Evolutionary conservation across 2,329 filamentous ascomycete genomes (phyloP).

Genomic region (Aspergillus neoniger): DNA sequence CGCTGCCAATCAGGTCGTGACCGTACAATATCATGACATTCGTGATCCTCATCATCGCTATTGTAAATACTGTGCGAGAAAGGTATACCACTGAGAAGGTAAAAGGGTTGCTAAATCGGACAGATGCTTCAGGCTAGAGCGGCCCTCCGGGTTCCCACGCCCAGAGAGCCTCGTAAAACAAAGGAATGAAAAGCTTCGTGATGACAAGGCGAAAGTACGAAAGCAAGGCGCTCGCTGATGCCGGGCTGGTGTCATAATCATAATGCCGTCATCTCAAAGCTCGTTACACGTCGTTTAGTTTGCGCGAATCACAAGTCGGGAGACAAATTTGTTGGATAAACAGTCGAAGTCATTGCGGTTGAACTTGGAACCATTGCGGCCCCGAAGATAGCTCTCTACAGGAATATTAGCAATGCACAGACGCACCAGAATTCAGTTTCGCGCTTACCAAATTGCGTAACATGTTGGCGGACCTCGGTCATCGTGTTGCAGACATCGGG

Average conservation of each 20-base stretch:
- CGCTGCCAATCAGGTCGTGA: conserved; percentile 29
- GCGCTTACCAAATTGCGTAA: conserved; percentile 84
- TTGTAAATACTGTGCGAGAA: conserved; percentile 40
- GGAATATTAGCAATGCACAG: conserved; percentile 44
- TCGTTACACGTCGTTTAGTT: conserved; percentile 59
- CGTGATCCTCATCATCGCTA: conserved; percentile 45
- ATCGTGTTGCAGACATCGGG: conserved; percentile 89
- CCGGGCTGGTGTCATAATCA: conserved; percentile 26
- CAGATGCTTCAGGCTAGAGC: conserved; percentile 24
- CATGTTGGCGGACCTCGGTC: conserved; percentile 91
- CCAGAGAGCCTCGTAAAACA: conserved; percentile 8
- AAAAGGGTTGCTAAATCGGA: conserved; percentile 32
- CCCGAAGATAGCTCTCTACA: conserved; percentile 81
- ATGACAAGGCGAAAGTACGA: conserved; percentile 25
- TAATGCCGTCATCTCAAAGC: conserved; percentile 26
- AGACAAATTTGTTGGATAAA: conserved; percentile 94
- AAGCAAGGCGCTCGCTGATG: conserved; percentile 28
- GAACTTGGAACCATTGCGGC: conserved; percentile 77
- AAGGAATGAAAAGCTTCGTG: conserved; percentile 18
- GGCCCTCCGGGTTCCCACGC: conserved; percentile 12
- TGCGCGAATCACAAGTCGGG: conserved; percentile 91
- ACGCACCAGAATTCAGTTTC: background rate
- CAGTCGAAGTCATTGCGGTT: conserved; percentile 92
- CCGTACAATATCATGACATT: conserved; percentile 45
- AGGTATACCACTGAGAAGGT: conserved; percentile 41